Evolutionary conservation across 768 basidiomycete species (phyloP).

Genomic region (Termitomyces sp.): DNA sequence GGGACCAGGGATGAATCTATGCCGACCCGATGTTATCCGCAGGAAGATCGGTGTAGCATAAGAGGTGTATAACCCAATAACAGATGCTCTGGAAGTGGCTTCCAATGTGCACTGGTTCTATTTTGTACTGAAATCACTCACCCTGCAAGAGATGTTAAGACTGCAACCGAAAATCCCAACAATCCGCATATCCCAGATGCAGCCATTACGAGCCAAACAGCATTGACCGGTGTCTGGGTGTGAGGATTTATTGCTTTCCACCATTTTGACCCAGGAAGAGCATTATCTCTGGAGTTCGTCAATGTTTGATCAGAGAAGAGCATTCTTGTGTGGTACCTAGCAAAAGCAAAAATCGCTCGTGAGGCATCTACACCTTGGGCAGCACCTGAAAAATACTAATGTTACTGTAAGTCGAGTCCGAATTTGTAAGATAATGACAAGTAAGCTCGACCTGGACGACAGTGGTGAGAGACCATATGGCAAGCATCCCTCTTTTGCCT

Average conservation of each 20-base stretch:
- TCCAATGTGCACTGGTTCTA: not conserved
- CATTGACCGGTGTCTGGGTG: conserved; percentile 69
- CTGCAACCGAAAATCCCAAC: conserved; percentile 59
- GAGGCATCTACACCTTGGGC: not conserved
- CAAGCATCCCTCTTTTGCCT: conserved; percentile 67
- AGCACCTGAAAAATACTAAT: not conserved
- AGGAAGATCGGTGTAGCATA: conserved; percentile 67
- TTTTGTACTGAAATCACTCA: not conserved
- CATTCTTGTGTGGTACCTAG: not conserved
- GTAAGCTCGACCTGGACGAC: conserved; percentile 35
- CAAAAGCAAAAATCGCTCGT: conserved; percentile 1
- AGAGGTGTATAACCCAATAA: conserved; percentile 65
- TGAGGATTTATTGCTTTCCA: conserved; percentile 56
- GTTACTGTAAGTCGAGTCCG: not conserved
- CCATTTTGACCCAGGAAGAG: conserved; percentile 64
- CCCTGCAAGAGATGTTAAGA: conserved; percentile 41
- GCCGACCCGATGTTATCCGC: conserved; percentile 62
- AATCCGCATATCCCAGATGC: conserved; percentile 52
- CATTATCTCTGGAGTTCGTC: conserved; percentile 45
- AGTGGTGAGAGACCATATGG: conserved; percentile 66
- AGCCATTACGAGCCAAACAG: conserved; percentile 69
- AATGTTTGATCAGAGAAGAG: not conserved
- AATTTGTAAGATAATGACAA: not conserved
- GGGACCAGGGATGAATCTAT: conserved; percentile 47
- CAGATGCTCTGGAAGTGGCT: conserved; percentile 49